Conservation (phyloP, 129 eudicot genomes). For the sunflower (Helianthus annuus) region HanXRQr2.0-SUNRISE NC_035446.2:142730975-142731474, state of each 20-base stretch:
- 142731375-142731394: slow-evolving; percentile 20
- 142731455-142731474: slow-evolving; percentile 27
- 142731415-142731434: slow-evolving; percentile 38
- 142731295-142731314: not conserved
- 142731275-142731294: not conserved
- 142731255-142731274: slow-evolving; percentile 6
- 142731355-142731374: slow-evolving; percentile 7
- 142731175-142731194: not conserved
- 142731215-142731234: slow-evolving; percentile 1
- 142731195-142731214: not conserved
- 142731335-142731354: slow-evolving; percentile 9
- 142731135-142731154: not conserved
- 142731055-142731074: slow-evolving; percentile 7
- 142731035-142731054: not conserved
- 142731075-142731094: not conserved
- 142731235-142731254: slow-evolving; percentile 13
- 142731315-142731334: slow-evolving; percentile 3
- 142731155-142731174: not conserved
- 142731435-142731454: slow-evolving; percentile 24
- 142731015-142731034: not conserved
- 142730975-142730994: not conserved
- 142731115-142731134: not conserved
- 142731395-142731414: slow-evolving; percentile 15
- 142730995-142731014: not conserved
- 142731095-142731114: not conserved